Evolutionary conservation across 768 basidiomycete genomes (phyloP).

Genomic region (Leucosporidium creatinivorum): DNA sequence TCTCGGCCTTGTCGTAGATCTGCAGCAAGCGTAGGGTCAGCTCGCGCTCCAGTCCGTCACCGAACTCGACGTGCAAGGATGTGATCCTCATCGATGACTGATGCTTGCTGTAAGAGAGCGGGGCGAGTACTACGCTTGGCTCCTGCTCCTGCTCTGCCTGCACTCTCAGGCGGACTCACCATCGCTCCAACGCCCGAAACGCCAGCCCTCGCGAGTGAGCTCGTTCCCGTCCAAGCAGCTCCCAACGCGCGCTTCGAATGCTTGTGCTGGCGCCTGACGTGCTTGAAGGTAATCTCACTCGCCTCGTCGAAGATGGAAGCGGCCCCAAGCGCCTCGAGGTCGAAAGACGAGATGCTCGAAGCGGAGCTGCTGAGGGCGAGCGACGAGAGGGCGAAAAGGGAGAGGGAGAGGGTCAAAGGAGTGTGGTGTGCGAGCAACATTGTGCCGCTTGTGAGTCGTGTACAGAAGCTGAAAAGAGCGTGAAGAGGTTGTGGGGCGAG

Average conservation of each 20-base stretch:
- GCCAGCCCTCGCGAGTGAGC: not conserved
- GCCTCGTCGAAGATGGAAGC: not conserved
- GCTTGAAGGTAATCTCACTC: not conserved
- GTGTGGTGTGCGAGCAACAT: not conserved
- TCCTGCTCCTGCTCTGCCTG: not conserved
- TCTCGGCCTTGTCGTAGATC: slow-evolving; percentile 35
- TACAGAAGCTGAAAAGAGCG: not conserved
- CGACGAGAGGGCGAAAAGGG: not conserved
- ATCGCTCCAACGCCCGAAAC: slow-evolving; percentile 22
- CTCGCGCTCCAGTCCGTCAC: not conserved
- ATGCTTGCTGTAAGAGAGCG: slow-evolving; percentile 4
- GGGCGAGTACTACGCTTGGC: not conserved
- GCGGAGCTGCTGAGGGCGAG: not conserved
- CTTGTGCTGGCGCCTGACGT: not conserved
- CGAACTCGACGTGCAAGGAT: slow-evolving; percentile 11
- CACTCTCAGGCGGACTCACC: not conserved
- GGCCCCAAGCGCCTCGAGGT: not conserved
- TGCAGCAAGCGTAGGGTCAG: not conserved
- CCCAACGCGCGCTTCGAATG: slow-evolving; percentile 5
- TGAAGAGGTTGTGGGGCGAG: not conserved
- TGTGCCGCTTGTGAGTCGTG: too few relatives aligned
- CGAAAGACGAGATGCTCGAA: not conserved
- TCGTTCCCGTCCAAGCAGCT: slow-evolving; percentile 2
- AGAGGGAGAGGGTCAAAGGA: not conserved
- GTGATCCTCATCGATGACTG: slow-evolving; percentile 26